Evolutionary conservation across 2,329 filamentous ascomycete species (phyloP), one percentile per base, ranked within the genome.

Genomic region (Fusarium graminum): DNA sequence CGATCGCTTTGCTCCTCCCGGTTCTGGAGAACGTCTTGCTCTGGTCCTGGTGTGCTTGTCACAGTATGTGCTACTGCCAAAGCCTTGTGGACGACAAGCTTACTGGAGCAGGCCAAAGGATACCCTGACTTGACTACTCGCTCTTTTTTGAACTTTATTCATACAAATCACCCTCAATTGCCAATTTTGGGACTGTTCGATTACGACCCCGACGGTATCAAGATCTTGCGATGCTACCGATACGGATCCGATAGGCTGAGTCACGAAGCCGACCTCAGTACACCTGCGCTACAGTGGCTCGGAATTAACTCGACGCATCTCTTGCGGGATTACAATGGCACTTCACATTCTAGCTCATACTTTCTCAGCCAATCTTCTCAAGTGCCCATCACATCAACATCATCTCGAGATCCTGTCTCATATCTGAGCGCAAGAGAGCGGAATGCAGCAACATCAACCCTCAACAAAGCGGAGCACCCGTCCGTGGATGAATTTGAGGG

Each of bases 121-220:
- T 95, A 93, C 72, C 92, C 92, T 0, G 92, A 95, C 69, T 79
- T 94, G 45, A 83, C 85, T 2, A 93, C 91, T 0, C 82, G 90
- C 9, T 82, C 83, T 16, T 89, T 94, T 52, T 78, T 94, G 2
- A 81, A 83, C 40, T 74, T 81, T 13, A 53, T 93, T 2, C 82
- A 85, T 36, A 74, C 69, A 0, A 76, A 75, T 10, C 79, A 78
- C 19, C 84, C 85, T 0, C 73, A 76, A 1, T 76, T 90, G 22
- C 85, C 86, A 3, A 85, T 92, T 8, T 83, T 87, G 51, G 86
- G 83, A 0, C 79, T 95, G 1, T 84, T 92, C 3, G 92, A 96
- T 71, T 92, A 86, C 59, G 92, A 95, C 68, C 91, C 92, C 0
- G 87, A 94, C 64, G 92, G 92, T 0, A 77, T 94, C 28, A 85